A percentile compares a stretch with the other conserved stretches of the same genome.
phyloP scores from a whole-genome alignment of 1,139 yeast species.

The Zygoascus sp. region DNA sequence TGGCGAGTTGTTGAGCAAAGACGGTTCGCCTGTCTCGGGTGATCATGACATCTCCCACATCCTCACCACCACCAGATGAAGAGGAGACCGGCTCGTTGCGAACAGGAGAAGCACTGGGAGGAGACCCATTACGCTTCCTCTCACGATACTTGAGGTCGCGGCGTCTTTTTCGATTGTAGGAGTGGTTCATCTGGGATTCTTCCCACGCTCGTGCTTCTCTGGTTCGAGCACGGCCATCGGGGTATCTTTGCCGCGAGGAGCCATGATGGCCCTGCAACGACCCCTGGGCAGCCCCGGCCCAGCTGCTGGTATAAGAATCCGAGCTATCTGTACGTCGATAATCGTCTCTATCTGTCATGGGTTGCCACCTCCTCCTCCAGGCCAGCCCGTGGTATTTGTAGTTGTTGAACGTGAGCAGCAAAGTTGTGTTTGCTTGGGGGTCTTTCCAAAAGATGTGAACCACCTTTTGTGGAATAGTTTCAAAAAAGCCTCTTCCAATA shows the following conservation, averaged over 20 bases:
- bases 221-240: neutral
- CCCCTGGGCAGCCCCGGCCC: neutral
- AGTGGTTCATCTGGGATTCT: neutral
- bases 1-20: conserved; percentile 39
- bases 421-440: no score
- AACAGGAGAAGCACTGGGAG: neutral
- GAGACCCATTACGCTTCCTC: neutral
- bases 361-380: neutral
- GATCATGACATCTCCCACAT: neutral
- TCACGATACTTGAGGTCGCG: neutral
- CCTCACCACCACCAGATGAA: neutral
- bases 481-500: no score
- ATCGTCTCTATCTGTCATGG: neutral
- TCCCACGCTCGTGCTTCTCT: neutral
- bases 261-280: neutral
- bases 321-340: neutral
- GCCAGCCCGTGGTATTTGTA: no score
- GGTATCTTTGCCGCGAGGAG: conserved; percentile 1
- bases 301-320: neutral
- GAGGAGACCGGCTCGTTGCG: neutral
- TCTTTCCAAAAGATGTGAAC: no score
- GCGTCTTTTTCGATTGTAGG: neutral
- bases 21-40: conserved; percentile 35
- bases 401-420: no score
- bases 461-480: no score